Base-by-base conservation (phyloP, 768 basidiomycete genomes). In the Trametes gibbosa region DNA sequence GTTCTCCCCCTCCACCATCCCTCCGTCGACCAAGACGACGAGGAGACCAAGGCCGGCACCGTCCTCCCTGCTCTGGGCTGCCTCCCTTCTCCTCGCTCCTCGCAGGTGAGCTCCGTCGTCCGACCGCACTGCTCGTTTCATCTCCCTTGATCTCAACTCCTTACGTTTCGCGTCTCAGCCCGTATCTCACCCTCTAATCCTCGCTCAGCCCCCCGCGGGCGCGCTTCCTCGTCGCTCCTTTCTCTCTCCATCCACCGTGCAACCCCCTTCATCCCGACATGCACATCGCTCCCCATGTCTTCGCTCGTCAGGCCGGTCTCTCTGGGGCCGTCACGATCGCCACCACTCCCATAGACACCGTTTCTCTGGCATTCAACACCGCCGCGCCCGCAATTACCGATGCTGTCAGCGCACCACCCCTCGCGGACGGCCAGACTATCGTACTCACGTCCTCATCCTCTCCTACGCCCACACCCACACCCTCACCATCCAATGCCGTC, bases 181-280 rank as follows among this genome's bases (percentile, higher is more conserved):
- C 59, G 32, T 50, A 49, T 47, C 50, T 41, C 56, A 53, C 34
- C 57, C 61, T 53, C 56, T 57, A 57, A 57, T 53, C 55, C 41
- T 48, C 61, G 55, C 54, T 56, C 61, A 17, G 42, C 51, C 52
- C 45, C 50, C 27, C 40, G 51, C 52, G 51, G 56, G 61, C 61
- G 54, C 56, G 34, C 48, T 49, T 47, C 50, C 42, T 40, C 45
- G 64, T 62, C 64, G 64, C 52, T 65, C 64, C 29, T 65, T 65
- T 60, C 61, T 48, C 46, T 50, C 21, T 34, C 49, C 64, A 50
- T 37, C 57, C 60, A 53, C 43, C 48, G 58, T 39, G 52, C 60
- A 56, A 29, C 41, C 50, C 25, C 41, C 56, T 57, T 56, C 27
- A 2, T 32, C 34, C 27, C 47, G 54, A 42, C 52, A 65, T 65